Percentiles rank a stretch among this genome's conserved stretches.
These are phyloP conservation scores for Ormosia semicastrata DNA, from an alignment of 306 rosid species.

Conservation along the genomic window DNA sequence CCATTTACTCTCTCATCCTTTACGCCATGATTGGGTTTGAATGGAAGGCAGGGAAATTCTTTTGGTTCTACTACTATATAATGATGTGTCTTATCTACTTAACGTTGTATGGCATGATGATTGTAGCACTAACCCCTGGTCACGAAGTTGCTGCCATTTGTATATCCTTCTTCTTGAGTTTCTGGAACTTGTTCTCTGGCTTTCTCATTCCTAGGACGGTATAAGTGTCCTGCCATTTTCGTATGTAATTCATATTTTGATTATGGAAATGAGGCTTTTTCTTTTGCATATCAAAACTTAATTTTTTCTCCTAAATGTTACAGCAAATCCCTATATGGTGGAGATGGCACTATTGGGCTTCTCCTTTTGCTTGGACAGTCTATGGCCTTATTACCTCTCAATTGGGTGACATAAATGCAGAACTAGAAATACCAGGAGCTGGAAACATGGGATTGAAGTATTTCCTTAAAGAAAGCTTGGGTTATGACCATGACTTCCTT, in stretches of 20 bases:
- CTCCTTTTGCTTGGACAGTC: background rate
- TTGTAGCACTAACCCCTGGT: conserved; percentile 69
- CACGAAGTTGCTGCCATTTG: conserved; percentile 57
- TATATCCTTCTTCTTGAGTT: conserved; percentile 64
- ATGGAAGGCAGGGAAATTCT: conserved; percentile 49
- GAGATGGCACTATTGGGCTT: background rate
- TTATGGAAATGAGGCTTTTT: background rate
- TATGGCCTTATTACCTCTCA: background rate
- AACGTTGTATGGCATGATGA: conserved; percentile 85
- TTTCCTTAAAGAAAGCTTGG: no score
- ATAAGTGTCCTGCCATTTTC: conserved; percentile 25
- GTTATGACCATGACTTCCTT: no score
- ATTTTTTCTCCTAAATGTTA: background rate
- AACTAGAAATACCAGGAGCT: no score
- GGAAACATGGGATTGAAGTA: no score
- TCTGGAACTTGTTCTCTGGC: conserved; percentile 73
- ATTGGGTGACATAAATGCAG: background rate
- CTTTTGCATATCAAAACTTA: background rate
- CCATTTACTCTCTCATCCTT: conserved; percentile 40
- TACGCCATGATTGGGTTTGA: conserved; percentile 64
- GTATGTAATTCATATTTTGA: background rate
- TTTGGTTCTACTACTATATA: conserved; percentile 71
- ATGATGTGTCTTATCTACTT: conserved; percentile 63
- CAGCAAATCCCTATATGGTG: background rate
- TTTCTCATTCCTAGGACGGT: conserved; percentile 54